Evolutionary conservation across 129 eudicot genomes (phyloP).

Genomic region (Gnaphalium uliginosum): DNA sequence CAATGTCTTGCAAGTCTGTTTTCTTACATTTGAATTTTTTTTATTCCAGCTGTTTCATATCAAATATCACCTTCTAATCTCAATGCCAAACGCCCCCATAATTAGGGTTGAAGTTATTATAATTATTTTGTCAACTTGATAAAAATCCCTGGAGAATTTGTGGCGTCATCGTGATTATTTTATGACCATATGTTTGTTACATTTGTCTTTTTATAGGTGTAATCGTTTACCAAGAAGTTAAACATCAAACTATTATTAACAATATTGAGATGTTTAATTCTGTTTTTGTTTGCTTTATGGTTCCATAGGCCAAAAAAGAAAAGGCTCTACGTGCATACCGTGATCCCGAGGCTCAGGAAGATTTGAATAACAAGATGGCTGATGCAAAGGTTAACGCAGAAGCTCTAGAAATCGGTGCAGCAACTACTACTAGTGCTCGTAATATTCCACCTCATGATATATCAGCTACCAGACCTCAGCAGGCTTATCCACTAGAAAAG

Average conservation of each 20-base stretch:
- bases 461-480: conserved; percentile 58
- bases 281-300: conserved; percentile 1
- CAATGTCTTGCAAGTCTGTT: background rate
- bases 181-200: background rate
- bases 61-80: background rate
- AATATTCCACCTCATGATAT: conserved; percentile 81
- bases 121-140: background rate
- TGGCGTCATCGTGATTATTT: background rate
- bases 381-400: conserved; percentile 42
- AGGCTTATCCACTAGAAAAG: conserved; percentile 75
- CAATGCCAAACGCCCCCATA: background rate
- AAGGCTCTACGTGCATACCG: conserved; percentile 37
- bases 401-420: conserved; percentile 48
- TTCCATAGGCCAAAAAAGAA: conserved; percentile 43
- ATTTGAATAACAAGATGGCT: conserved; percentile 41
- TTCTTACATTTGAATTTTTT: background rate
- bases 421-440: conserved; percentile 38
- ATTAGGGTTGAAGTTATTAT: background rate
- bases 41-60: background rate
- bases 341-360: conserved; percentile 49
- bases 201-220: background rate
- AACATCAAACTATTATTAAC: background rate
- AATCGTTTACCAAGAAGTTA: background rate
- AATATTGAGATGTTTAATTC: background rate
- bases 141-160: background rate